Percentiles rank a stretch among this genome's conserved stretches.
Evolutionary conservation across 2,329 filamentous ascomycete species (phyloP).

Genomic region (Cryphonectria carpinicola): DNA sequence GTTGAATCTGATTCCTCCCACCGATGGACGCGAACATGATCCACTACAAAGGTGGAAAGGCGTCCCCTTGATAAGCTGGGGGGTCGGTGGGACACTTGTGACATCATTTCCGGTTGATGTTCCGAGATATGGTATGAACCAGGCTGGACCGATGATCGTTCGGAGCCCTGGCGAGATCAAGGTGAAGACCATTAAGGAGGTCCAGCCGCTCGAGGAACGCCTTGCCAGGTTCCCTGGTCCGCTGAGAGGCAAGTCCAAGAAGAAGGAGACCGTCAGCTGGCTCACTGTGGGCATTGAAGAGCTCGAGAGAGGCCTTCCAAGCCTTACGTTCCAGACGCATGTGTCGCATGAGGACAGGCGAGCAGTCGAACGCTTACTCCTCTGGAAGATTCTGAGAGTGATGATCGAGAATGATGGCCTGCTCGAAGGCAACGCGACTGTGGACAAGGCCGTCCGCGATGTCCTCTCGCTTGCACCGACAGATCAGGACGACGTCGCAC

Average conservation of each 20-base stretch:
- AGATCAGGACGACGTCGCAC: constrained; percentile 34
- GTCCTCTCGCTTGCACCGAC: constrained; percentile 67
- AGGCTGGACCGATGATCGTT: constrained; percentile 75
- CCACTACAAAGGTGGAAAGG: constrained; percentile 90
- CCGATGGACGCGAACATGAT: constrained; percentile 72
- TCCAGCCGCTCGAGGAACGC: constrained; percentile 71
- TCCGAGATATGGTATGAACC: constrained; percentile 80
- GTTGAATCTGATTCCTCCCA: constrained; percentile 64
- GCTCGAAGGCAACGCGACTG: constrained; percentile 72
- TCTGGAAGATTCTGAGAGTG: constrained; percentile 85
- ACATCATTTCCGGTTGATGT: constrained; percentile 88
- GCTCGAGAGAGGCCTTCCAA: constrained; percentile 65
- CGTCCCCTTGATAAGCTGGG: constrained; percentile 83
- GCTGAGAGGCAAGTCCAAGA: constrained; percentile 86
- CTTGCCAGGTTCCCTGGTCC: constrained; percentile 87
- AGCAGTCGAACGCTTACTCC: constrained; percentile 74
- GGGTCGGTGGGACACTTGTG: constrained; percentile 79
- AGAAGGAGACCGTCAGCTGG: constrained; percentile 90
- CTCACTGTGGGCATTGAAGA: constrained; percentile 74
- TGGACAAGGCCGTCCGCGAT: constrained; percentile 75
- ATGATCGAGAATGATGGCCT: constrained; percentile 86
- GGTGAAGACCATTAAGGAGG: constrained; percentile 73
- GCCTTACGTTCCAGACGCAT: constrained; percentile 52
- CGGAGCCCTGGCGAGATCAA: constrained; percentile 82
- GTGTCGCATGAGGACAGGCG: constrained; percentile 69